phyloP scores from a whole-genome alignment of 805 yeast genomes.

The Cyberlindnera euphorbiae region DNA sequence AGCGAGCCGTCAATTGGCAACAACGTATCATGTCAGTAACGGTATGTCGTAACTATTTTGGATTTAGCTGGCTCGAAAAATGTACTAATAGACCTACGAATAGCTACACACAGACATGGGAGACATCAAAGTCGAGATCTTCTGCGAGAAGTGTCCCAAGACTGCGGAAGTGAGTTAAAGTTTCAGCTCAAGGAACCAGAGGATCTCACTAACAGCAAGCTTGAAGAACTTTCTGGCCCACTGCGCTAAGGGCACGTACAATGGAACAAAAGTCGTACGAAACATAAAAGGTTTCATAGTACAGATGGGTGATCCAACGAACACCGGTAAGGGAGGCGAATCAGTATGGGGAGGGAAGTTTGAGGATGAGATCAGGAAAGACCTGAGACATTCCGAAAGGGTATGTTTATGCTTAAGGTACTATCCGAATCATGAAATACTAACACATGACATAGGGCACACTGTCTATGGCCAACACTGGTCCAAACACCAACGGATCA shows the following conservation, averaged over 20 bases:
- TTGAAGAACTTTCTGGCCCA: conserved; percentile 40
- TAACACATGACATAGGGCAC: conserved; percentile 36
- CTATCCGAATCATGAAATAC: background rate
- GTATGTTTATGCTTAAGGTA: conserved; percentile 47
- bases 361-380: conserved; percentile 71
- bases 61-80: background rate
- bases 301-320: conserved; percentile 85
- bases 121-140: conserved; percentile 34
- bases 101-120: conserved; percentile 36
- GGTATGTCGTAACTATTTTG: conserved; percentile 4
- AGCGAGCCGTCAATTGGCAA: too few relatives aligned
- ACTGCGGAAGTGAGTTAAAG: conserved; percentile 35
- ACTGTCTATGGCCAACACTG: conserved; percentile 68
- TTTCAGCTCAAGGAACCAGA: too few relatives aligned
- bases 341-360: conserved; percentile 76
- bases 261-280: conserved; percentile 61
- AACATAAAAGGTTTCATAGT: conserved; percentile 68
- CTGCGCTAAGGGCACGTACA: conserved; percentile 40
- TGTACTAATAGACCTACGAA: conserved; percentile 3
- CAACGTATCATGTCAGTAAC: conserved; percentile 27
- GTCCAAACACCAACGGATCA: conserved; percentile 61
- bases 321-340: conserved; percentile 75
- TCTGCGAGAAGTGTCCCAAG: conserved; percentile 34
- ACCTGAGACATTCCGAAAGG: conserved; percentile 59
- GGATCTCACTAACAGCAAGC: conserved; percentile 5